Conservation (phyloP, 176 grass and related monocot genomes). For the Raddia guianensis region DNA sequence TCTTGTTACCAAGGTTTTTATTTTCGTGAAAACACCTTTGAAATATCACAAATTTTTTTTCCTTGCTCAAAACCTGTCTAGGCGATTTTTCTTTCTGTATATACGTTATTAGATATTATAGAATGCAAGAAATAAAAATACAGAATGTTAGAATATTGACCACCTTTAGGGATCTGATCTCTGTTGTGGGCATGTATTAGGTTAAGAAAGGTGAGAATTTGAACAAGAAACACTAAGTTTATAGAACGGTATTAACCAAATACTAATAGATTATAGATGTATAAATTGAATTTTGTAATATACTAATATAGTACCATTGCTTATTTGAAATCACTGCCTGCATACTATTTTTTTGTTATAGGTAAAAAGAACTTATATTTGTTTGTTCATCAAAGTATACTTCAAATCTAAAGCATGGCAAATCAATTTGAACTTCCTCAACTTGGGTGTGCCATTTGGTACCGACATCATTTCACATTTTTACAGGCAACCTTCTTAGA, state of each 20-base stretch:
- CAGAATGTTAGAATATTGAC: neutral
- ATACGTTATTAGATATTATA: neutral
- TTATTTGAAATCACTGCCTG: neutral
- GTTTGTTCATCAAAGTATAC: conserved; percentile 22
- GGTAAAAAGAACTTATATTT: conserved; percentile 17
- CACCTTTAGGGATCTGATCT: neutral
- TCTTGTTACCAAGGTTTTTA: neutral
- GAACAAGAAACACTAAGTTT: neutral
- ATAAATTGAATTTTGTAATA: neutral
- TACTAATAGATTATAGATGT: neutral
- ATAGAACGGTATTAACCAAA: neutral
- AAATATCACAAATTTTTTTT: neutral
- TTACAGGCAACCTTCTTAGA: conserved; percentile 94
- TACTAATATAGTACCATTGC: neutral
- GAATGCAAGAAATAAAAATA: neutral
- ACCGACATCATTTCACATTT: conserved; percentile 34
- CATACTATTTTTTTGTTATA: neutral
- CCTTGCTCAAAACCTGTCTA: neutral
- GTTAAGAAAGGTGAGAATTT: neutral
- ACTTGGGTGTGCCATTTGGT: conserved; percentile 27
- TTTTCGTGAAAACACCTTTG: conserved; percentile 1
- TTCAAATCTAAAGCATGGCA: conserved; percentile 24
- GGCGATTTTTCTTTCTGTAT: neutral
- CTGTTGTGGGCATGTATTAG: neutral
- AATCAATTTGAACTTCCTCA: conserved; percentile 18